phyloP scores from a whole-genome alignment of 306 rosid species.

The Carpinus fangiana region DNA sequence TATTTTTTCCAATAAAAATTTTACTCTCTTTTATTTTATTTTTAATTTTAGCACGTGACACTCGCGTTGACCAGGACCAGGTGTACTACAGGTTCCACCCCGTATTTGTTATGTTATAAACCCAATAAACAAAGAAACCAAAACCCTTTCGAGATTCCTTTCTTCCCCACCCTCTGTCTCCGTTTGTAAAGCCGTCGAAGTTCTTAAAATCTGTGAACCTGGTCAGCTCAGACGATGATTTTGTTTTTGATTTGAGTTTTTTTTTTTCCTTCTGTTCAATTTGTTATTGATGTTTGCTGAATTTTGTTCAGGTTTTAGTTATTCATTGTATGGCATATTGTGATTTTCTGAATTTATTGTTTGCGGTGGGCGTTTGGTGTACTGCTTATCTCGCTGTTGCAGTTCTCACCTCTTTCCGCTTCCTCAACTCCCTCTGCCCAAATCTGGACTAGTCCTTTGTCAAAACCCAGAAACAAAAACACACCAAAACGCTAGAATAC shows the following conservation, averaged over 20 bases:
- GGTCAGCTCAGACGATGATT: neutral
- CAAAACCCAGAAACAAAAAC: neutral
- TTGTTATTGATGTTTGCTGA: neutral
- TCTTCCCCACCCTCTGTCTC: no score
- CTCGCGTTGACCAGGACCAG: no score
- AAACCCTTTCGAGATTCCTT: no score
- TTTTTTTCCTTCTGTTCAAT: neutral
- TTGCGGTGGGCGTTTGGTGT: slow-evolving; percentile 59
- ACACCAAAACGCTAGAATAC: neutral
- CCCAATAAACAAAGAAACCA: no score
- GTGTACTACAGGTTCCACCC: no score
- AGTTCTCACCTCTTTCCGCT: slow-evolving; percentile 52
- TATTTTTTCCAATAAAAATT: no score
- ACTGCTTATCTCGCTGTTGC: slow-evolving; percentile 66
- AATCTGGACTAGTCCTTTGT: slow-evolving; percentile 17
- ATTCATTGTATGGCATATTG: slow-evolving; percentile 47
- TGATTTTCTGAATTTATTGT: slow-evolving; percentile 48
- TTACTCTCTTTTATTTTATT: no score
- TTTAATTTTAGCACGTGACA: no score
- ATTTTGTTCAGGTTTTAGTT: slow-evolving; percentile 39
- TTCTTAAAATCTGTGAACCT: neutral
- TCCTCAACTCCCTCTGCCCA: slow-evolving; percentile 38
- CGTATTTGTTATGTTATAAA: no score
- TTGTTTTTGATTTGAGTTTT: neutral
- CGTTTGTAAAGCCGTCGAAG: no score